These are phyloP conservation scores for Pyrenopolyporus hunteri DNA, from an alignment of 495 filamentous ascomycete species.

Conservation along the genomic window DNA sequence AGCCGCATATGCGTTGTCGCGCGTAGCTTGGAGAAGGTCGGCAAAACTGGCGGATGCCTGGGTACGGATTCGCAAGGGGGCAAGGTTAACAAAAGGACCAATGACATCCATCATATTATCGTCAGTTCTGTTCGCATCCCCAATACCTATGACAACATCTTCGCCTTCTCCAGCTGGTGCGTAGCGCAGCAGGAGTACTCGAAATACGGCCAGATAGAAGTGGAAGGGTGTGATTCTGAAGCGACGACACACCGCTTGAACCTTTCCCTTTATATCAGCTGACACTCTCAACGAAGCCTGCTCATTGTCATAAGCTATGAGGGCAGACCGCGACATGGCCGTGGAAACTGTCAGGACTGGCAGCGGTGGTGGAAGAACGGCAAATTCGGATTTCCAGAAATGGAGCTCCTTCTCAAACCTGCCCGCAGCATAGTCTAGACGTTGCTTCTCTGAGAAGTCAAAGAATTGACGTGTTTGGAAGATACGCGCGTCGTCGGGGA, in stretches of 20 bases:
- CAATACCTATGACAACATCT: slow-evolving; percentile 44
- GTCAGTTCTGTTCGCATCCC: slow-evolving; percentile 44
- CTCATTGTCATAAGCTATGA: not conserved
- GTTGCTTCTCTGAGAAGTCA: not conserved
- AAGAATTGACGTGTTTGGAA: not conserved
- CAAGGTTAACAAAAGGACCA: slow-evolving; percentile 56
- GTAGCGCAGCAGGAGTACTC: slow-evolving; percentile 27
- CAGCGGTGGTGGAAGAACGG: slow-evolving; percentile 36
- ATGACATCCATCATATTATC: slow-evolving; percentile 40
- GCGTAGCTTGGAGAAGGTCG: slow-evolving; percentile 11
- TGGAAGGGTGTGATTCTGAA: slow-evolving; percentile 35
- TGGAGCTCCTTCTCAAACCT: slow-evolving; percentile 11
- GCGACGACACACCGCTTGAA: slow-evolving; percentile 12
- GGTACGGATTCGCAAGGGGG: slow-evolving; percentile 49
- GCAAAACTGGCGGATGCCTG: slow-evolving; percentile 7
- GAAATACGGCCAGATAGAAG: slow-evolving; percentile 39
- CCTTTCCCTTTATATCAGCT: not conserved
- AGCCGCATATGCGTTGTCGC: slow-evolving; percentile 13
- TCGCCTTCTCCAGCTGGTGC: slow-evolving; percentile 24
- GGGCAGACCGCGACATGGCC: not conserved
- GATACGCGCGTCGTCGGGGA: not conserved
- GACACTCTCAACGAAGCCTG: not conserved
- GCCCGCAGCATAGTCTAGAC: slow-evolving; percentile 2
- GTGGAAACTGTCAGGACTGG: not conserved
- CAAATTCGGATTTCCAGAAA: slow-evolving; percentile 48